These are phyloP conservation scores for Backusella psychrophila DNA, from an alignment of 192 early-diverging fungal species.

Conservation along the genomic window DNA sequence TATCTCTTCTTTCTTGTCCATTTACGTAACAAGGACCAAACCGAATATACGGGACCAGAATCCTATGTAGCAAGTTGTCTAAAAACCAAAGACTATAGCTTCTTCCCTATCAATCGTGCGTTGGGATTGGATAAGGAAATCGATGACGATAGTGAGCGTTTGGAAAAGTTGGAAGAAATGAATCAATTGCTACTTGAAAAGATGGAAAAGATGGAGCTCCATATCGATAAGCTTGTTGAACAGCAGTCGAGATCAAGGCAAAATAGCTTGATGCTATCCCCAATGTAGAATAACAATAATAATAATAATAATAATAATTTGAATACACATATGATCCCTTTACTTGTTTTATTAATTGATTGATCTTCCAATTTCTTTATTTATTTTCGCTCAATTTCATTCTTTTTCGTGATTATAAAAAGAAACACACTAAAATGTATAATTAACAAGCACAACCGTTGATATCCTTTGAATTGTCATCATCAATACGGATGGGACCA, in stretches of 20 bases:
- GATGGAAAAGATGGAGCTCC: conserved; percentile 12
- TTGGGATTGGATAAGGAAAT: conserved; percentile 10
- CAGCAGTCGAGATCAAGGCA: conserved; percentile 3
- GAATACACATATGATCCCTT: background rate
- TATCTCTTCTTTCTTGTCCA: conserved; percentile 28
- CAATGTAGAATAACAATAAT: background rate
- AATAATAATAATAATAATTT: no score
- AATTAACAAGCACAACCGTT: conserved; percentile 67
- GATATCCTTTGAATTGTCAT: conserved; percentile 58
- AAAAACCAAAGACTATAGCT: conserved; percentile 20
- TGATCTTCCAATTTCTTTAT: background rate
- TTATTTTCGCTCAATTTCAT: background rate
- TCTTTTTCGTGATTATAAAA: background rate
- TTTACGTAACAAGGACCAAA: conserved; percentile 18
- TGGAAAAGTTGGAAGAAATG: conserved; percentile 26
- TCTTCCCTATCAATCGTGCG: conserved; percentile 29
- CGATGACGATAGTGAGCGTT: conserved; percentile 15
- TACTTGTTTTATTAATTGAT: background rate
- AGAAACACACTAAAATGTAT: background rate
- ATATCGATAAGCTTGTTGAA: conserved; percentile 17
- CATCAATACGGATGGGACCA: conserved; percentile 88
- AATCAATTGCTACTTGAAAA: conserved; percentile 5
- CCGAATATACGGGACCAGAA: conserved; percentile 24
- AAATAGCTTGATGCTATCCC: conserved; percentile 21
- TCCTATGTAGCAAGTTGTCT: conserved; percentile 24